Evolutionary conservation across 1,284 basidiomycete genomes (phyloP).

Genomic region (Testicularia cyperi): DNA sequence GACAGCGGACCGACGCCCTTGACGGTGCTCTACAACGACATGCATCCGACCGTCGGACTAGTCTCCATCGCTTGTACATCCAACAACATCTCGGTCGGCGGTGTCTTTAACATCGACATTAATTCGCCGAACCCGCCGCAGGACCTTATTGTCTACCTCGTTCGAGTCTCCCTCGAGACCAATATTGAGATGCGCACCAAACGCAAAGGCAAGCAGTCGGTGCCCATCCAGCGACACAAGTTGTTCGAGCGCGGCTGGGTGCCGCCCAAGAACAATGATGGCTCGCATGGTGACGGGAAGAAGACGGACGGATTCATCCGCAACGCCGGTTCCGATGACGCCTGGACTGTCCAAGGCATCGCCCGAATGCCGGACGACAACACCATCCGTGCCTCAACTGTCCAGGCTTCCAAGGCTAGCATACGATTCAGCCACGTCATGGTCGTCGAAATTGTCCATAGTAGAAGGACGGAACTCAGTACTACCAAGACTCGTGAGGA

Average conservation of each 20-base stretch:
- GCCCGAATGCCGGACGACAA: constrained; percentile 60
- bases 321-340: constrained; percentile 42
- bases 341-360: constrained; percentile 58
- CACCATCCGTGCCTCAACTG: constrained; percentile 50
- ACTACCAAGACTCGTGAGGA: constrained; percentile 19
- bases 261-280: constrained; percentile 47
- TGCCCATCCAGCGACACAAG: constrained; percentile 54
- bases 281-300: constrained; percentile 52
- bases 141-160: constrained; percentile 58
- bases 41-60: constrained; percentile 58
- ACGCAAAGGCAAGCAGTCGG: constrained; percentile 48
- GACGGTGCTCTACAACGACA: constrained; percentile 58
- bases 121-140: constrained; percentile 53
- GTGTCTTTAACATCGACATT: constrained; percentile 59
- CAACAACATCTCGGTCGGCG: constrained; percentile 59
- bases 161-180: constrained; percentile 55
- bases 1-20: constrained; percentile 56
- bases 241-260: constrained; percentile 58
- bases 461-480: constrained; percentile 22
- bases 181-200: constrained; percentile 53
- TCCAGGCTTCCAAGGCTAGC: constrained; percentile 44
- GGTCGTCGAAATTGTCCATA: constrained; percentile 58
- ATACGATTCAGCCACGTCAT: constrained; percentile 55
- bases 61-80: constrained; percentile 57
- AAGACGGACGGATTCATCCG: constrained; percentile 51